Evolutionary conservation across 129 eudicot species (phyloP).

Genomic region (Smallanthus sonchifolius): DNA sequence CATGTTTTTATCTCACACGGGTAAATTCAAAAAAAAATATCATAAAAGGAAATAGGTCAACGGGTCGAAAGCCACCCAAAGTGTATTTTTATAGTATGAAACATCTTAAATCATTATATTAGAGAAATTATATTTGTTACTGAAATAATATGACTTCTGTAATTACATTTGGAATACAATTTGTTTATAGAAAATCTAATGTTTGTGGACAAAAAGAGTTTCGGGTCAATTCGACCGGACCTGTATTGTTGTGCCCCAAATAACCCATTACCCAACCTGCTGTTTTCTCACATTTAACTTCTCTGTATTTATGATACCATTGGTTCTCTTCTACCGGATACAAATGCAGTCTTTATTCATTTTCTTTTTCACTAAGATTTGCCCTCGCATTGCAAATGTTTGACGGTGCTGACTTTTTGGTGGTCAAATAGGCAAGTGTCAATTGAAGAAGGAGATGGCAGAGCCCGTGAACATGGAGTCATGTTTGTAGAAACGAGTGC

Average conservation of each 20-base stretch:
- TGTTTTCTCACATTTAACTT: background rate
- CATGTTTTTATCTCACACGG: too few species aligned
- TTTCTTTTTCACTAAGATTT: background rate
- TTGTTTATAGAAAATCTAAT: background rate
- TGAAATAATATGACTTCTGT: too few species aligned
- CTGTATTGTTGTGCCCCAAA: background rate
- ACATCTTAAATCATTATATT: too few species aligned
- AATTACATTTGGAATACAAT: background rate
- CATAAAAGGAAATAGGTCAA: too few species aligned
- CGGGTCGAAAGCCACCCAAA: too few species aligned
- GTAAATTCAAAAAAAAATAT: too few species aligned
- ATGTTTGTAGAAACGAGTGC: constrained; percentile 89
- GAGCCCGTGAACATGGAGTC: constrained; percentile 62
- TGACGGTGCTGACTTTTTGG: constrained; percentile 6
- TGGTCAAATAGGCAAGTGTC: constrained; percentile 69
- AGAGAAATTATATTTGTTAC: too few species aligned
- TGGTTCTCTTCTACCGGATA: background rate
- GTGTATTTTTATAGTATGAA: too few species aligned
- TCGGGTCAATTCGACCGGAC: too few species aligned
- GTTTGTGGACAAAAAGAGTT: background rate
- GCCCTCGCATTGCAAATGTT: background rate
- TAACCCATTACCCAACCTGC: background rate
- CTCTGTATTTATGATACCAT: background rate
- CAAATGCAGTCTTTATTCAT: background rate
- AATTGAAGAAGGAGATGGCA: constrained; percentile 67